These are phyloP conservation scores for Naganishia kalamii DNA, from an alignment of 768 basidiomycete species.

Conservation along the genomic window DNA sequence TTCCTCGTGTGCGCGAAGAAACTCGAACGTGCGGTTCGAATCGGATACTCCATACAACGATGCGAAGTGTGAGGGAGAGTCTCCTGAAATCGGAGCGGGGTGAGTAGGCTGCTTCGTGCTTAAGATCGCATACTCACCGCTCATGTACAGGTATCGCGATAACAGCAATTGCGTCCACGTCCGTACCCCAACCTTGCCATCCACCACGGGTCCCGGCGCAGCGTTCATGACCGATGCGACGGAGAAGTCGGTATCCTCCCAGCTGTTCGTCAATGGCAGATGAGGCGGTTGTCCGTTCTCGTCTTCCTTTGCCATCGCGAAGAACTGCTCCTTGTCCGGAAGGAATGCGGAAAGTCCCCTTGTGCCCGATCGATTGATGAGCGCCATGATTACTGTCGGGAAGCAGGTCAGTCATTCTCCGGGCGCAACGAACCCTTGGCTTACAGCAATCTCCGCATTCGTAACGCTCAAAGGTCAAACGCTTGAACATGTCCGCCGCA, in stretches of 20 bases:
- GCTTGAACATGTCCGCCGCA: constrained; percentile 37
- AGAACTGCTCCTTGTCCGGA: constrained; percentile 23
- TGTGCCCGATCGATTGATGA: constrained; percentile 34
- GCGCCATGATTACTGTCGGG: constrained; percentile 32
- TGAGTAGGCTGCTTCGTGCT: neutral
- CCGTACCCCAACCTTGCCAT: constrained; percentile 29
- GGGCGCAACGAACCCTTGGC: neutral
- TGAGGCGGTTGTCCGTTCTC: constrained; percentile 33
- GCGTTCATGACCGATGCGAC: constrained; percentile 25
- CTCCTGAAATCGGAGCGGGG: constrained; percentile 16
- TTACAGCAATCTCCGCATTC: constrained; percentile 41
- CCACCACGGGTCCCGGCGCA: constrained; percentile 19
- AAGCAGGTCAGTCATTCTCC: neutral
- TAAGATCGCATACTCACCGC: constrained; percentile 28
- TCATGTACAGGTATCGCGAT: constrained; percentile 38
- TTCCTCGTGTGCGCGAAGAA: constrained; percentile 23
- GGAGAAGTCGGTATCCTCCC: constrained; percentile 37
- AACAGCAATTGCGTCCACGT: constrained; percentile 40
- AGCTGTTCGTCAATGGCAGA: constrained; percentile 34
- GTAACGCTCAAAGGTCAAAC: constrained; percentile 34
- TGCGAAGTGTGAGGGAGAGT: constrained; percentile 31
- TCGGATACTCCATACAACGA: constrained; percentile 26
- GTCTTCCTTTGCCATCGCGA: constrained; percentile 7
- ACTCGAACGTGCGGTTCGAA: constrained; percentile 10
- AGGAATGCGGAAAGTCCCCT: constrained; percentile 38